phyloP scores from a whole-genome alignment of 2,329 filamentous ascomycete species.

The Alternaria dauci region DNA sequence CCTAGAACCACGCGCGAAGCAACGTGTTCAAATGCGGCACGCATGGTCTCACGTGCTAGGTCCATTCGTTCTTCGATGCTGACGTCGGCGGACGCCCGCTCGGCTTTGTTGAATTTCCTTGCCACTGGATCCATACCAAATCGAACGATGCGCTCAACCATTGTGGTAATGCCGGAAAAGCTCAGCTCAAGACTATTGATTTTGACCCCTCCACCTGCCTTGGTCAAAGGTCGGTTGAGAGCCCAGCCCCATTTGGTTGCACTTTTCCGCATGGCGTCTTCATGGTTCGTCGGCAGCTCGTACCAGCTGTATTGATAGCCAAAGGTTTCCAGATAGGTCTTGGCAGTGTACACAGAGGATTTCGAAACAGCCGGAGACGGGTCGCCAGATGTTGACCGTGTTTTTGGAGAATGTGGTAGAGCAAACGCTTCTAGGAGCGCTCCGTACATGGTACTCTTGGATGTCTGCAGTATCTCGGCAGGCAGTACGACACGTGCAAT shows the following conservation, averaged over 20 bases:
- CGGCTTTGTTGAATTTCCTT: constrained; percentile 38
- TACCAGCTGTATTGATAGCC: constrained; percentile 59
- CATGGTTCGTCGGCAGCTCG: constrained; percentile 64
- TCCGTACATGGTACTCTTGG: constrained; percentile 78
- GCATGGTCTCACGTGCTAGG: constrained; percentile 78
- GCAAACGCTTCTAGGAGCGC: constrained; percentile 80
- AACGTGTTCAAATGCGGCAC: constrained; percentile 86
- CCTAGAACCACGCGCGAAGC: constrained; percentile 76
- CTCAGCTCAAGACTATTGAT: constrained; percentile 46
- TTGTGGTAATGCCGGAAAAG: constrained; percentile 76
- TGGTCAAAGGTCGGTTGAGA: constrained; percentile 72
- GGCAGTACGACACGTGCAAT: constrained; percentile 80
- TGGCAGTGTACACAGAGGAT: constrained; percentile 24
- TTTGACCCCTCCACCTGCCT: constrained; percentile 50
- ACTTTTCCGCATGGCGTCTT: constrained; percentile 64
- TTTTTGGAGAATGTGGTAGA: constrained; percentile 60
- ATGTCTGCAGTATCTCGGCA: constrained; percentile 59
- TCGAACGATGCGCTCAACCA: constrained; percentile 66
- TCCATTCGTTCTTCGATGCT: constrained; percentile 68
- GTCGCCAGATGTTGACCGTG: constrained; percentile 7
- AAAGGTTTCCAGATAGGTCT: constrained; percentile 27
- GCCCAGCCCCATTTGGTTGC: constrained; percentile 69
- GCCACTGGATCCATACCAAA: constrained; percentile 44
- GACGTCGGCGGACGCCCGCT: constrained; percentile 54
- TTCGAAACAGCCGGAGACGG: not conserved